These are phyloP conservation scores for Alternaria longipes DNA, from an alignment of 2,329 filamentous ascomycete genomes.

Conservation along the genomic window DNA sequence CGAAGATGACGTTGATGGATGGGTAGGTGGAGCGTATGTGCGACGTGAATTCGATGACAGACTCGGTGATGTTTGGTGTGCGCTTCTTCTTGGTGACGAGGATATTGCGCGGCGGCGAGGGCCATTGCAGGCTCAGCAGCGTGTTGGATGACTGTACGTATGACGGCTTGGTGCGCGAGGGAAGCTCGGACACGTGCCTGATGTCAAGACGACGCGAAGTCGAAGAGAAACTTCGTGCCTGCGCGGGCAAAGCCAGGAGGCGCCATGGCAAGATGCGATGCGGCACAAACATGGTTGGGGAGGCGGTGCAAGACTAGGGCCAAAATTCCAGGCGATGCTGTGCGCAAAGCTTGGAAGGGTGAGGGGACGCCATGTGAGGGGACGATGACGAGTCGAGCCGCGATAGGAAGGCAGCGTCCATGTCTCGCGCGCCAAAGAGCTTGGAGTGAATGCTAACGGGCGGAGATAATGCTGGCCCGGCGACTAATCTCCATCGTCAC, in stretches of 20 bases:
- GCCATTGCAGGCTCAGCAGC: slow-evolving; percentile 73
- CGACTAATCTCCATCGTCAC: slow-evolving; percentile 23
- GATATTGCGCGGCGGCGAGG: slow-evolving; percentile 72
- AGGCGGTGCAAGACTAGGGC: slow-evolving; percentile 4
- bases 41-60: slow-evolving; percentile 66
- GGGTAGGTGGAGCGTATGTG: slow-evolving; percentile 85
- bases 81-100: slow-evolving; percentile 74
- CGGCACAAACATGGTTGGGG: slow-evolving; percentile 30
- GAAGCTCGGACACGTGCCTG: slow-evolving; percentile 45
- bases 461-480: slow-evolving; percentile 15
- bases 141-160: slow-evolving; percentile 67
- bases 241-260: slow-evolving; percentile 18
- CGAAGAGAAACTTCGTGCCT: slow-evolving; percentile 37
- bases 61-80: slow-evolving; percentile 63
- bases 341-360: slow-evolving; percentile 16
- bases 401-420: background rate
- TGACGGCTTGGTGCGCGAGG: slow-evolving; percentile 44
- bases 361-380: slow-evolving; percentile 24
- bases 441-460: slow-evolving; percentile 15
- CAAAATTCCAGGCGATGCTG: slow-evolving; percentile 16
- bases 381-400: slow-evolving; percentile 11
- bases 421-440: background rate
- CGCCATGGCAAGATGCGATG: slow-evolving; percentile 39
- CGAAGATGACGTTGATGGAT: slow-evolving; percentile 81
- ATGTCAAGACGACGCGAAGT: slow-evolving; percentile 34